Evolutionary conservation across 2,329 filamentous ascomycete genomes (phyloP), one percentile per base, ranked within the genome.

Genomic region (Talaromyces sp.): DNA sequence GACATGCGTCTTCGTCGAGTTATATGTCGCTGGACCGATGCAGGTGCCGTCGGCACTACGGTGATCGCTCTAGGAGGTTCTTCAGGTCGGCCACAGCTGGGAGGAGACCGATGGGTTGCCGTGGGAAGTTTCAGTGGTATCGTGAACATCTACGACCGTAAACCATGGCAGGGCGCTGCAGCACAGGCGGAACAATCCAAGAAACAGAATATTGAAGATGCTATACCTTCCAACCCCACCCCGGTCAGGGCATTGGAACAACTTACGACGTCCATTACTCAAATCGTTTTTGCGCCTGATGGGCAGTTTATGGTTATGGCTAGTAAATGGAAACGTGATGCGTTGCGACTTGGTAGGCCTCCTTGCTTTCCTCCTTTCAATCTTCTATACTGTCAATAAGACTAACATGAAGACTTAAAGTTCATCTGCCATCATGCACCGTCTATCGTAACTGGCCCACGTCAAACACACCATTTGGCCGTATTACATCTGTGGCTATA

Each of bases 371-470:
- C 7, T 28, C 13, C 35, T 9, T 9, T 25, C 25, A 7, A 7
- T 36, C 5, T 25, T n/a, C 2, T 15, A 9, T 37, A 13, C 21
- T 51, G 9, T 5, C 7, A 7, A 17, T 28, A 46, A 39, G 21
- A 21, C 45, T 48, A 48, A 48, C 10, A 15, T 8, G 33, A 11
- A 52, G 2, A 39, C n/a, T 39, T 37, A 39, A 31, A 54, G 41
- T 93, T 33, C 94, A 99, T 73, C 77, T 99, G 64, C 92, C 93
- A 0, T 92, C 84, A 65, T 96, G 91, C 73, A 96, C 91, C 1
- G 90, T 97, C 19, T 99, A 94, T 80, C 86, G 87, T 67, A 99
- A 99, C 75, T 99, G 94, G 94, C 94, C 94, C 22, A 99, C 93
- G 56, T 84, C 86, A 63, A 87, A 89, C 71, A 99, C 94, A 58